Percentiles rank a stretch among this genome's conserved stretches.
Evolutionary conservation across 106 monocot genomes (phyloP).

Genomic region (Vanilla planifolia): DNA sequence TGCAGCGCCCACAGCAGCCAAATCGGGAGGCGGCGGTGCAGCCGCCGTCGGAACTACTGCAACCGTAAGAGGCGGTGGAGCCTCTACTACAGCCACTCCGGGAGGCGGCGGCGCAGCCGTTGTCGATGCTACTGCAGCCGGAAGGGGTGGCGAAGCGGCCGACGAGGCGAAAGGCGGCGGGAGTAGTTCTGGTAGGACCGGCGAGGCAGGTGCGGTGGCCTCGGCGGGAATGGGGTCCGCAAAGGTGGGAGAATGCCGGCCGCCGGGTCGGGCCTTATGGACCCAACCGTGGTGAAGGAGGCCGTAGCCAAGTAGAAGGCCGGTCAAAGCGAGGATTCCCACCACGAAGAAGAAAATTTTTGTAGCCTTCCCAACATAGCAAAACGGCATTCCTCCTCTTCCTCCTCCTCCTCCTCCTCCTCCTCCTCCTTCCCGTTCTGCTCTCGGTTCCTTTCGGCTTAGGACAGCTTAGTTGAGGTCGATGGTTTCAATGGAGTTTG

Average conservation of each 20-base stretch:
- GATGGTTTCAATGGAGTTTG: no score
- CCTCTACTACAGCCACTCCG: neutral
- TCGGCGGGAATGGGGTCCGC: slow-evolving; percentile 11
- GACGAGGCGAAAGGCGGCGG: slow-evolving; percentile 16
- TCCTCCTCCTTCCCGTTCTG: neutral
- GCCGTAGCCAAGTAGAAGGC: slow-evolving; percentile 53
- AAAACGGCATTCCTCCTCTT: slow-evolving; percentile 21
- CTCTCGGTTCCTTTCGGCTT: neutral
- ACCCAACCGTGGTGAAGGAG: slow-evolving; percentile 34
- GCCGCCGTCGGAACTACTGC: neutral
- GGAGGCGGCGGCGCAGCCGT: neutral
- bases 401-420: neutral
- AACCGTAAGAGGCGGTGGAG: neutral
- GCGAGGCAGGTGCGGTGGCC: neutral
- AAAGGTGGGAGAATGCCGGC: slow-evolving; percentile 4
- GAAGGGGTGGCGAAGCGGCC: slow-evolving; percentile 1
- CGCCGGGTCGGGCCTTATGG: slow-evolving; percentile 21
- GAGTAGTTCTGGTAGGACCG: slow-evolving; percentile 4
- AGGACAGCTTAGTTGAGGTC: no score
- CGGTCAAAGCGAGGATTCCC: slow-evolving; percentile 22
- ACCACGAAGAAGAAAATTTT: slow-evolving; percentile 90
- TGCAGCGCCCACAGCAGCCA: no score
- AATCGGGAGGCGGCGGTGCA: slow-evolving; percentile 8
- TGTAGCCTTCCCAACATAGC: slow-evolving; percentile 87
- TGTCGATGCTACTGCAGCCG: neutral